Evolutionary conservation across 352 stramenopile genomes (phyloP).

Genomic region (Phytophthora pisi): DNA sequence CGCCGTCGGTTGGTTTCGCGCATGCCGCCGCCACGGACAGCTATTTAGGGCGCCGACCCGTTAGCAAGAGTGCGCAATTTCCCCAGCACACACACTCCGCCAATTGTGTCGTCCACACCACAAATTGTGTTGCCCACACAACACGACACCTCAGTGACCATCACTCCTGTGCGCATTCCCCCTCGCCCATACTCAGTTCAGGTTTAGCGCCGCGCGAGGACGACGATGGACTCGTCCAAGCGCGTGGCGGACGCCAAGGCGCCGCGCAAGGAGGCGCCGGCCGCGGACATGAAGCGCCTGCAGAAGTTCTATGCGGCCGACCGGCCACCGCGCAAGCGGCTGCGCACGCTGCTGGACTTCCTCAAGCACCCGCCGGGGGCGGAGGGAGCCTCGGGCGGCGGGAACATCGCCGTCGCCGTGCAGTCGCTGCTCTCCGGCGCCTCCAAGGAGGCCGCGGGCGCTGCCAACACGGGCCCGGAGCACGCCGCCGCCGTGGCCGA

Average conservation of each 20-base stretch:
- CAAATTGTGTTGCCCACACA: slow-evolving; percentile 9
- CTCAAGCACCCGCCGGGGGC: slow-evolving; percentile 60
- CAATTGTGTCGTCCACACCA: not conserved
- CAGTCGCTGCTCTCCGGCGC: slow-evolving; percentile 65
- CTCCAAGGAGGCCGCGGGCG: slow-evolving; percentile 48
- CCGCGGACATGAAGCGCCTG: slow-evolving; percentile 75
- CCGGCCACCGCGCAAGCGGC: slow-evolving; percentile 80
- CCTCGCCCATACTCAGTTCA: slow-evolving; percentile 13
- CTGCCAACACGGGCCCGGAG: slow-evolving; percentile 38
- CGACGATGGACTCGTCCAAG: slow-evolving; percentile 50
- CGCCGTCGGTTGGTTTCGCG: too few species aligned
- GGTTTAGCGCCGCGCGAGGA: slow-evolving; percentile 1
- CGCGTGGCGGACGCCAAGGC: slow-evolving; percentile 45
- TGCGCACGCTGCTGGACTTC: slow-evolving; percentile 86
- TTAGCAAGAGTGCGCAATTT: not conserved
- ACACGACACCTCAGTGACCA: not conserved
- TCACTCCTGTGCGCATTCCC: slow-evolving; percentile 1
- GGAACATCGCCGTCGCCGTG: slow-evolving; percentile 73
- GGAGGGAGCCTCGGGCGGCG: slow-evolving; percentile 33
- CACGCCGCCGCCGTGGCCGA: slow-evolving; percentile 59
- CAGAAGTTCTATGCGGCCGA: slow-evolving; percentile 88
- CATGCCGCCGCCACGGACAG: not conserved
- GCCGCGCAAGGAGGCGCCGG: slow-evolving; percentile 40
- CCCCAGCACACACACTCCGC: not conserved
- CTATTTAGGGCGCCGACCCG: not conserved